Percentiles rank a stretch among this genome's conserved stretches.
phyloP scores from a whole-genome alignment of 1,284 basidiomycete species.

The Xerocomus alliaceus region DNA sequence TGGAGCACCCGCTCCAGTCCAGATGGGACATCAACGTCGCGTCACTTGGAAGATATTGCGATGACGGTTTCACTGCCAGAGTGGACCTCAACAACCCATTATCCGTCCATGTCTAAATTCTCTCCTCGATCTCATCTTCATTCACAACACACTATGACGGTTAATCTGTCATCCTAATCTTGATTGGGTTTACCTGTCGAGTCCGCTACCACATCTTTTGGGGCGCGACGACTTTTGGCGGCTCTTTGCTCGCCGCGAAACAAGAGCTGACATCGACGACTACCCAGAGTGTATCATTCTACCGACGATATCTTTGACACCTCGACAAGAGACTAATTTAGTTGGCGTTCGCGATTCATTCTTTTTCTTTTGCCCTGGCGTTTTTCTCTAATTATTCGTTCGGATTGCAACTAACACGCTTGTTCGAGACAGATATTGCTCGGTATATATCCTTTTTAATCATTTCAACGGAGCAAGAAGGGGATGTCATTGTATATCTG shows the following conservation, averaged over 20 bases:
- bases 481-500: conserved; percentile 19
- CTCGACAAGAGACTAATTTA: conserved; percentile 29
- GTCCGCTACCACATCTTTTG: conserved; percentile 9
- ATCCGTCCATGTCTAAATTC: conserved; percentile 14
- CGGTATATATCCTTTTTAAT: conserved; percentile 31
- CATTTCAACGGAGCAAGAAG: neutral
- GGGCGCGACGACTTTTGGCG: neutral
- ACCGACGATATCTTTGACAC: conserved; percentile 24
- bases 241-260: conserved; percentile 14
- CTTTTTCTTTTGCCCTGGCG: neutral
- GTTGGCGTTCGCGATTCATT: conserved; percentile 7
- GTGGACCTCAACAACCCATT: conserved; percentile 22
- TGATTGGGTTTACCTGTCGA: conserved; percentile 34
- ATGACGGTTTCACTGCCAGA: conserved; percentile 21
- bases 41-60: conserved; percentile 16
- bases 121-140: conserved; percentile 21
- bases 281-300: conserved; percentile 32
- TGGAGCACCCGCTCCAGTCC: conserved; percentile 1
- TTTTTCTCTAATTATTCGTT: conserved; percentile 20
- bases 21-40: conserved; percentile 16
- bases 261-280: conserved; percentile 13
- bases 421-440: conserved; percentile 14
- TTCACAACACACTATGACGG: conserved; percentile 28
- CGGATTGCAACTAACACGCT: conserved; percentile 21
- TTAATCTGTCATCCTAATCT: conserved; percentile 31